A percentile compares a stretch with the other conserved stretches of the same genome.
phyloP scores from a whole-genome alignment of 2,329 filamentous ascomycete species.

The Lecanicillium sp. region DNA sequence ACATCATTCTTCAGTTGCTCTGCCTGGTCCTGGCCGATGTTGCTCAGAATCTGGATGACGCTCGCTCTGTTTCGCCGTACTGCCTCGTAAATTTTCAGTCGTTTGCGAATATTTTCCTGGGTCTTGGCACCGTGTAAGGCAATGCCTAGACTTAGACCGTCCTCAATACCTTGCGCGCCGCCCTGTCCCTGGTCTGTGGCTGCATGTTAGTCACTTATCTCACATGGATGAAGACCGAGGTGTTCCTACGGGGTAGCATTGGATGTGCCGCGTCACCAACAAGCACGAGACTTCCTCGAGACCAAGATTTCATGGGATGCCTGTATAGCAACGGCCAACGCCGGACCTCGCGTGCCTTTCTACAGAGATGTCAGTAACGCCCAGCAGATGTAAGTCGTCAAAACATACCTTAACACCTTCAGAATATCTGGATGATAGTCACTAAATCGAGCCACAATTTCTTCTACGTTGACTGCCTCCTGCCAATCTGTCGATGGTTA shows the following conservation, averaged over 20 bases:
- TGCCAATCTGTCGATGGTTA: slow-evolving; percentile 24
- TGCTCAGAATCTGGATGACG: slow-evolving; percentile 34
- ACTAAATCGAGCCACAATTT: slow-evolving; percentile 24
- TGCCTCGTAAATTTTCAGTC: slow-evolving; percentile 22
- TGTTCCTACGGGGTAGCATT: slow-evolving; percentile 30
- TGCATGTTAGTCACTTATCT: too few relatives aligned
- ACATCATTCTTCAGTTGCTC: slow-evolving; percentile 25
- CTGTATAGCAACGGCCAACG: slow-evolving; percentile 32
- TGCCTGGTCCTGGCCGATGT: slow-evolving; percentile 29
- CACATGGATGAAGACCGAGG: not conserved
- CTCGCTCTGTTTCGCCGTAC: slow-evolving; percentile 25
- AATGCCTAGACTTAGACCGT: slow-evolving; percentile 28
- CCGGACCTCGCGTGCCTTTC: slow-evolving; percentile 30
- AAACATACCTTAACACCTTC: slow-evolving; percentile 18
- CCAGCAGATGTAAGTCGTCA: not conserved
- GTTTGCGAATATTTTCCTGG: slow-evolving; percentile 18
- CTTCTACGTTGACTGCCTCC: slow-evolving; percentile 23
- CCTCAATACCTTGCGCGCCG: slow-evolving; percentile 31
- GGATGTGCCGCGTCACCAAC: slow-evolving; percentile 34
- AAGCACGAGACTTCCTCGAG: slow-evolving; percentile 25
- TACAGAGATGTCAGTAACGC: not conserved
- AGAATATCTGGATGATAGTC: slow-evolving; percentile 24
- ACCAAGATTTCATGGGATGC: slow-evolving; percentile 27
- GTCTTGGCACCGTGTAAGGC: slow-evolving; percentile 21
- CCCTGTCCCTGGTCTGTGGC: slow-evolving; percentile 37